Conservation (phyloP, 768 basidiomycete genomes). For the Mycena metata region DNA sequence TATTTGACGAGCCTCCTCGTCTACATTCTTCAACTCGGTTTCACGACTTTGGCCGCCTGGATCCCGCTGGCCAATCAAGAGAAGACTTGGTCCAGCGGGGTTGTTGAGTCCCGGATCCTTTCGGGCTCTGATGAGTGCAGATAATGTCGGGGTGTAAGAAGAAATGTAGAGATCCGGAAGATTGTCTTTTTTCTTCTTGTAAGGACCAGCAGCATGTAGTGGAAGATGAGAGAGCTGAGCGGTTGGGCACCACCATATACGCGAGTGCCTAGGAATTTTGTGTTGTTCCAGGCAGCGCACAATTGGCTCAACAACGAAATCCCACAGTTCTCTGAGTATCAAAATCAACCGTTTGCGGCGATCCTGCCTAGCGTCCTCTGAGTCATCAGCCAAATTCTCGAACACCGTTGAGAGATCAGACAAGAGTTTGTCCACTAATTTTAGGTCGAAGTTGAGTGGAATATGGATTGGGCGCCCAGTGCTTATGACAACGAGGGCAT, state of each 20-base stretch:
- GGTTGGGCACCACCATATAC: slow-evolving; percentile 47
- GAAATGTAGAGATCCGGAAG: slow-evolving; percentile 47
- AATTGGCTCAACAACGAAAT: slow-evolving; percentile 42
- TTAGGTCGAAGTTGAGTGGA: too few relatives aligned
- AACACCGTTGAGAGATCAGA: too few relatives aligned
- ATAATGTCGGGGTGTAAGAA: slow-evolving; percentile 48
- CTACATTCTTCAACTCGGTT: slow-evolving; percentile 23
- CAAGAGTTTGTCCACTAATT: too few relatives aligned
- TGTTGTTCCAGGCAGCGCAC: slow-evolving; percentile 31
- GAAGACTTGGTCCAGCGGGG: too few relatives aligned
- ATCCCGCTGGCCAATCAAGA: too few relatives aligned
- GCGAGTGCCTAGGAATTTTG: not conserved
- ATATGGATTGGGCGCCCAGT: too few relatives aligned
- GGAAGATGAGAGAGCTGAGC: slow-evolving; percentile 42
- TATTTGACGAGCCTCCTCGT: too few relatives aligned
- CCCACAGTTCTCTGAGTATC: slow-evolving; percentile 43
- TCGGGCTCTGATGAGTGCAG: slow-evolving; percentile 44
- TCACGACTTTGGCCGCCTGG: too few relatives aligned
- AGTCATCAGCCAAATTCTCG: not conserved
- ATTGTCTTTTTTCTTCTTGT: slow-evolving; percentile 7
- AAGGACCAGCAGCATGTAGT: slow-evolving; percentile 46
- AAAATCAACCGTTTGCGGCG: too few relatives aligned
- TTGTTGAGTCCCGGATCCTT: too few relatives aligned
- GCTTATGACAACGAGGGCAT: slow-evolving; percentile 42
- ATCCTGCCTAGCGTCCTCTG: not conserved